These are phyloP conservation scores for Rasamsonia emersonii DNA, from an alignment of 2,329 filamentous ascomycete genomes.

Conservation along the genomic window DNA sequence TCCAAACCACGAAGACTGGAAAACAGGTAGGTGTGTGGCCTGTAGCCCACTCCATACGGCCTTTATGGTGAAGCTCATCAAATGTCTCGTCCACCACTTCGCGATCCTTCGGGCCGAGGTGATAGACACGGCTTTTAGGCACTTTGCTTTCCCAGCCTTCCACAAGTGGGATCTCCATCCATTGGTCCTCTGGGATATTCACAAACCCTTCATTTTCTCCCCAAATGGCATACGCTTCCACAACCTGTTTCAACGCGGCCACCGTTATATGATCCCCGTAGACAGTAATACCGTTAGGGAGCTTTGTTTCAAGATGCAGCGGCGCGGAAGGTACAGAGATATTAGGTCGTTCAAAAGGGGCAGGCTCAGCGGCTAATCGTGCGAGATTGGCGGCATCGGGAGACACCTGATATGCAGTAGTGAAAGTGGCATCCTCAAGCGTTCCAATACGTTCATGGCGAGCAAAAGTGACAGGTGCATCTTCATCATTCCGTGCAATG, in stretches of 20 bases:
- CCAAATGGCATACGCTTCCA: neutral
- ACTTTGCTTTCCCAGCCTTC: neutral
- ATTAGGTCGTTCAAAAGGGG: neutral
- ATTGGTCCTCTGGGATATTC: conserved; percentile 3
- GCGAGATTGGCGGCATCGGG: neutral
- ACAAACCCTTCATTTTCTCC: neutral
- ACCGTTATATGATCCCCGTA: neutral
- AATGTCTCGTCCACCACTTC: conserved; percentile 4
- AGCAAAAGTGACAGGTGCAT: neutral
- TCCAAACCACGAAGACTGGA: conserved; percentile 3
- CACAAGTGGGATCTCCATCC: conserved; percentile 2
- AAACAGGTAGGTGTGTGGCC: conserved; percentile 1
- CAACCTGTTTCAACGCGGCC: neutral
- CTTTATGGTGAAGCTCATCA: conserved; percentile 2
- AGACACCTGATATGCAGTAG: neutral
- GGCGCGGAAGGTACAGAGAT: neutral
- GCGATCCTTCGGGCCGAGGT: neutral
- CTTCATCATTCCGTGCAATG: neutral
- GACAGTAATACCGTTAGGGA: conserved; percentile 1
- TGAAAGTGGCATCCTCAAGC: neutral
- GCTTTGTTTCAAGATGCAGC: neutral
- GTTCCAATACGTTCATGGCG: neutral
- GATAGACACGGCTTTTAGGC: neutral
- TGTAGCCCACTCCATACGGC: neutral
- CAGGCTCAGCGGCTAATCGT: neutral